Evolutionary conservation across 2,329 filamentous ascomycete genomes (phyloP), one percentile per base, ranked within the genome.

Genomic region (Epichloe hybrida): DNA sequence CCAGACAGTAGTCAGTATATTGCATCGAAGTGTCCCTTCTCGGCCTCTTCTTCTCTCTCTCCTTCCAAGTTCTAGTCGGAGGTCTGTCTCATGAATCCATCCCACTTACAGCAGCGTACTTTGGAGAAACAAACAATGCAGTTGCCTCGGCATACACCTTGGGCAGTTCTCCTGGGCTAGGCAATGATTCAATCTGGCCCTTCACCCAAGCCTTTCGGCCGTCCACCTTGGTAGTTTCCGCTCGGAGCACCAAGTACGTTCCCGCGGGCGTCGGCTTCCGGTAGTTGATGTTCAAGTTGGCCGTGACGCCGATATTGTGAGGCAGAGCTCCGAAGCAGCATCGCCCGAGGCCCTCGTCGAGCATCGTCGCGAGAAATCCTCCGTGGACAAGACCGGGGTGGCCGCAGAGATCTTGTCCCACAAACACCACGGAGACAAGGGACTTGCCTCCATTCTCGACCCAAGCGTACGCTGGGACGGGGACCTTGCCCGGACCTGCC

Each of bases 131-230:
- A 64, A 95, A 97, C 58, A 98, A 69, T 3, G 84, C 89, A 62
- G 85, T 84, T 0, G 88, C 91, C 68, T 94, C 87, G 7, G 85
- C 88, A 53, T 96, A 66, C 46, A 90, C 75, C 15, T 75, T 68
- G 1, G 83, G 81, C 58, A 75, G 72, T 66, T 83, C 76, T 8
- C 80, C 79, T 36, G 58, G 71, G 72, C 74, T 52, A 7, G 79
- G 78, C 54, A 97, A 68, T 50, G 87, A 83, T 75, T 95, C 89
- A 59, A 97, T 83, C 58, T 80, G 79, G 1, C 88, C 93, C 69
- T 86, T 84, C 1, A 96, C 88, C 88, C 88, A 96, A 12, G 89
- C 91, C 72, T 97, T 97, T 55, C 93, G 77, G 1, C 93, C 91
- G 63, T 97, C 89, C 1, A 91, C 86, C 70, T 85, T 90, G 9